These are phyloP conservation scores for Pythium folliculosum DNA, from an alignment of 352 stramenopile species.

Conservation along the genomic window DNA sequence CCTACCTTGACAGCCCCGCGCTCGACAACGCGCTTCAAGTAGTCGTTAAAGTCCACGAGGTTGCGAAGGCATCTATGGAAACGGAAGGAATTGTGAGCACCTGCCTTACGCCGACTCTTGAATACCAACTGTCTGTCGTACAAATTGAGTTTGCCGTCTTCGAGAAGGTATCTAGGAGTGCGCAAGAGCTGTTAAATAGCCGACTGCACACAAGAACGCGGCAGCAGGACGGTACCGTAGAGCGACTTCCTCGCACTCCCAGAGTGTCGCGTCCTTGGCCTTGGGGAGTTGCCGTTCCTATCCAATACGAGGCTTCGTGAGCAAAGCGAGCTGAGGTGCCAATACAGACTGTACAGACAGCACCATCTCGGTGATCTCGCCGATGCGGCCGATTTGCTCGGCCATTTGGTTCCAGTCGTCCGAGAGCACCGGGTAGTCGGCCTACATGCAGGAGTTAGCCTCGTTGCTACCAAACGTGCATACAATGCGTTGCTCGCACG, in stretches of 20 bases:
- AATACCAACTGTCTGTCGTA: slow-evolving; percentile 27
- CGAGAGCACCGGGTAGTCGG: slow-evolving; percentile 85
- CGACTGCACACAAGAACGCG: neutral
- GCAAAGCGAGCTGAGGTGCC: neutral
- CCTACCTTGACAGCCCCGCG: slow-evolving; percentile 65
- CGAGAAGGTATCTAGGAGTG: slow-evolving; percentile 71
- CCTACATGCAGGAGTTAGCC: slow-evolving; percentile 30
- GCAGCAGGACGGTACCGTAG: slow-evolving; percentile 43
- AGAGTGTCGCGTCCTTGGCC: slow-evolving; percentile 85
- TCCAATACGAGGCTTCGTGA: neutral
- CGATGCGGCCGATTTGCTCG: slow-evolving; percentile 85
- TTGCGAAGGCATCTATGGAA: slow-evolving; percentile 70
- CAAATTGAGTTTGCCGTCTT: slow-evolving; percentile 92
- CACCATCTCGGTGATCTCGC: slow-evolving; percentile 88
- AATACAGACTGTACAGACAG: too few relatives aligned
- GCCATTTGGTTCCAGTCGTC: slow-evolving; percentile 90
- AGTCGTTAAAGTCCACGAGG: slow-evolving; percentile 81
- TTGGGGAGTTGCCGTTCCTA: slow-evolving; percentile 81
- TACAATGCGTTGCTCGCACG: neutral
- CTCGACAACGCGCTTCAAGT: slow-evolving; percentile 67
- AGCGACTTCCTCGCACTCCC: slow-evolving; percentile 89
- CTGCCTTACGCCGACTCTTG: neutral
- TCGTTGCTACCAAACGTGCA: too few relatives aligned
- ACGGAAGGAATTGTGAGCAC: neutral
- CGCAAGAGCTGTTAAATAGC: neutral